A percentile compares a stretch with the other conserved stretches of the same genome.
These are phyloP conservation scores for Malassezia brasiliensis DNA, from an alignment of 1,284 basidiomycete genomes.

Conservation along the genomic window DNA sequence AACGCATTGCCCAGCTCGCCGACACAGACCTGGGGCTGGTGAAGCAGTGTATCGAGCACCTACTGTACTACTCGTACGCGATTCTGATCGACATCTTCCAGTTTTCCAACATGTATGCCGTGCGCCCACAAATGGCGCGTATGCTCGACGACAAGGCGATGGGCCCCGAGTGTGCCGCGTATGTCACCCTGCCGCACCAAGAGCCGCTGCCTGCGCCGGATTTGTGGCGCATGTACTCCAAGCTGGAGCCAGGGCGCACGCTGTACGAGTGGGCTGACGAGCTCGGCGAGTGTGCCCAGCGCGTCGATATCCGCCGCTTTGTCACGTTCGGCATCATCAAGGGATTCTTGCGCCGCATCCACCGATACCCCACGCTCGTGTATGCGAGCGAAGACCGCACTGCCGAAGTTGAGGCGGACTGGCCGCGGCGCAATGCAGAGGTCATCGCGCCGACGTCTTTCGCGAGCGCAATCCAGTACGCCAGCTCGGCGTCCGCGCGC, in stretches of 20 bases:
- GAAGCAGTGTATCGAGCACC: conserved; percentile 77
- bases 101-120: conserved; percentile 82
- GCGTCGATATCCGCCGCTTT: conserved; percentile 83
- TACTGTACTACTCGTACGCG: conserved; percentile 92
- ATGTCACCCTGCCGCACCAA: conserved; percentile 67
- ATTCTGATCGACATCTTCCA: conserved; percentile 95
- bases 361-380: conserved; percentile 75
- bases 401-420: conserved; percentile 2
- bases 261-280: conserved; percentile 81
- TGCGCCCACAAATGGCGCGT: conserved; percentile 72
- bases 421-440: not conserved
- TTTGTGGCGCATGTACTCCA: conserved; percentile 72
- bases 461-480: not conserved
- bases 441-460: conserved; percentile 1
- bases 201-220: conserved; percentile 47
- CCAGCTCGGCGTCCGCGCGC: not conserved
- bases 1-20: conserved; percentile 78
- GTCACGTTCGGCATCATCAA: conserved; percentile 99
- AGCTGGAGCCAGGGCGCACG: conserved; percentile 72
- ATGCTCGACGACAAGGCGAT: conserved; percentile 72
- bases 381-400: conserved; percentile 7
- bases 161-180: conserved; percentile 74
- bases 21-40: conserved; percentile 78
- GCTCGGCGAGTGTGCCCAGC: conserved; percentile 55
- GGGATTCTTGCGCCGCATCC: conserved; percentile 82